These are phyloP conservation scores for Picea glauca DNA, from an alignment of 75 land plant species.

Conservation along the genomic window DNA sequence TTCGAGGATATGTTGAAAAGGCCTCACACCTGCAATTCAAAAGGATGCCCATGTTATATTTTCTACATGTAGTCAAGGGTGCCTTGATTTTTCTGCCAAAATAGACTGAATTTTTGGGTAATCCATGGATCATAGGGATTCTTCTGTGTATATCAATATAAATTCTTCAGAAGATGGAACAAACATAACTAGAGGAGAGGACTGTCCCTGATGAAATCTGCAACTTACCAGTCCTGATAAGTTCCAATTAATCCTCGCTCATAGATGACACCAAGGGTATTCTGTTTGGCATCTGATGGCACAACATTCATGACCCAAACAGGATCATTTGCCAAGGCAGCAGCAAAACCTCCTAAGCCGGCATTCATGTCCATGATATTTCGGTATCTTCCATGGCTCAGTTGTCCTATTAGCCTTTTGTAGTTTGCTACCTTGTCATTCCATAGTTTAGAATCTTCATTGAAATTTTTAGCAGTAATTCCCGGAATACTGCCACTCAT, in stretches of 20 bases:
- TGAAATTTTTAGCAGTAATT: conserved; percentile 35
- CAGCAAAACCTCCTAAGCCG: conserved; percentile 52
- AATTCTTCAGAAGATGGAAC: too few species aligned
- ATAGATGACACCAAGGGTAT: conserved; percentile 61
- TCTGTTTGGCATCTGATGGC: conserved; percentile 26
- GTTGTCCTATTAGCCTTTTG: conserved; percentile 16
- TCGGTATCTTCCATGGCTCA: conserved; percentile 37
- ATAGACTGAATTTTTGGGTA: too few species aligned
- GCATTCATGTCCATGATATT: conserved; percentile 69
- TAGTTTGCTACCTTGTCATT: conserved; percentile 30
- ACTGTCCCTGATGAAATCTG: too few species aligned
- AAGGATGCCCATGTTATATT: background rate
- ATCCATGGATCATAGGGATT: too few species aligned
- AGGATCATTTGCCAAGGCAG: conserved; percentile 35
- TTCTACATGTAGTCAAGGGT: background rate
- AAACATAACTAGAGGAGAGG: too few species aligned
- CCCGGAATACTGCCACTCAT: conserved; percentile 40
- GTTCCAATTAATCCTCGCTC: conserved; percentile 62
- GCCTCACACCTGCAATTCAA: conserved; percentile 74
- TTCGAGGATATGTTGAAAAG: conserved; percentile 93
- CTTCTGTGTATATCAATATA: too few species aligned
- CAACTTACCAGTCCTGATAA: conserved; percentile 50
- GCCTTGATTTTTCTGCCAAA: too few species aligned
- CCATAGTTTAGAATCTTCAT: conserved; percentile 40
- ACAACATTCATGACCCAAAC: conserved; percentile 70